Evolutionary conservation across 305 asterid species (phyloP).

Genomic region (Vinca major): DNA sequence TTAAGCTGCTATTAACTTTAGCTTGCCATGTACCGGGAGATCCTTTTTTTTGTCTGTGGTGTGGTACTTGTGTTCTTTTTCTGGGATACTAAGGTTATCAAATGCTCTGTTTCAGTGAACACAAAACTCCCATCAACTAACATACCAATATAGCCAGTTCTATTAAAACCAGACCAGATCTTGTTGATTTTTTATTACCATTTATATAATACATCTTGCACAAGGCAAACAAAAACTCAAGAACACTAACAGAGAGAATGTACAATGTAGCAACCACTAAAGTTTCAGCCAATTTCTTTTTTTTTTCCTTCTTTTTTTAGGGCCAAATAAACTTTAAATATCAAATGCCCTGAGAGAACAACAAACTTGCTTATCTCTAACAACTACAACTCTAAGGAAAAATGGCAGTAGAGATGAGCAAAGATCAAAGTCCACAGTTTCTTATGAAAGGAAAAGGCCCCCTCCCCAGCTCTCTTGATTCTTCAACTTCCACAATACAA

Average conservation of each 20-base stretch:
- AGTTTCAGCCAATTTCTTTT: background rate
- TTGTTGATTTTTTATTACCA: background rate
- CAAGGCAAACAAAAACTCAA: background rate
- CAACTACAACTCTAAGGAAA: conserved; percentile 1
- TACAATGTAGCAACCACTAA: conserved; percentile 16
- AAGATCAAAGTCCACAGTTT: too few relatives aligned
- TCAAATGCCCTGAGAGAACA: conserved; percentile 6
- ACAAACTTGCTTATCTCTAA: background rate
- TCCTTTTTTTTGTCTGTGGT: background rate
- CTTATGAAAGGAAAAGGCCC: too few relatives aligned
- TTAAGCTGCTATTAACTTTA: background rate
- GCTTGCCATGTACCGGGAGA: background rate
- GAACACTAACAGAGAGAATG: conserved; percentile 12
- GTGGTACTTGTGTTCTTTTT: background rate
- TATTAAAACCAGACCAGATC: background rate
- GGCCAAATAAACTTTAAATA: conserved; percentile 11
- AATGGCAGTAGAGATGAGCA: conserved; percentile 6
- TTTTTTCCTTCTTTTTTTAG: background rate
- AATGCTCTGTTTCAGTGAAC: background rate
- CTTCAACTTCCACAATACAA: background rate
- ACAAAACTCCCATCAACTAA: background rate
- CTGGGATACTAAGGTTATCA: background rate
- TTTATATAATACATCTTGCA: conserved; percentile 6
- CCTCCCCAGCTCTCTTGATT: background rate
- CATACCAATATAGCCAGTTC: background rate